phyloP scores from a whole-genome alignment of 2,329 filamentous ascomycete species.

The Fulvia fulva region DNA sequence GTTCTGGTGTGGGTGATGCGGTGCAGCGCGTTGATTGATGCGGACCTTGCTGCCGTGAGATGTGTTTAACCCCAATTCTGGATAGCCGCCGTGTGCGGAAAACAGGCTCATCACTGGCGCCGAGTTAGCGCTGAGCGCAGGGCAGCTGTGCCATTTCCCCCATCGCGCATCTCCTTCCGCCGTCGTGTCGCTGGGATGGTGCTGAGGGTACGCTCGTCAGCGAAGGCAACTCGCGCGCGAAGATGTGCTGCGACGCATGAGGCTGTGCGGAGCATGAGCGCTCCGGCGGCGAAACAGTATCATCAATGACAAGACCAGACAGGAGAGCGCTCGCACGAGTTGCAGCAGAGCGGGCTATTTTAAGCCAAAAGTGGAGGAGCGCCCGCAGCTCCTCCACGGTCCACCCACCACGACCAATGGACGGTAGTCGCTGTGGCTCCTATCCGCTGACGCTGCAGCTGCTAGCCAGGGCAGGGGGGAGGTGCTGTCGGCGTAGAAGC shows the following conservation, averaged over 20 bases:
- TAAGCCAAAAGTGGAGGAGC: neutral
- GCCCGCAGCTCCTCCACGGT: neutral
- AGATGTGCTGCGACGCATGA: neutral
- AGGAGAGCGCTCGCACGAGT: neutral
- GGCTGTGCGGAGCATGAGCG: neutral
- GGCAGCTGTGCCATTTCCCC: neutral
- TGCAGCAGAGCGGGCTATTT: neutral
- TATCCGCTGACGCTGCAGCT: neutral
- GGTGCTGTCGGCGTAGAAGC: neutral
- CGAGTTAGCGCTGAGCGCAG: neutral
- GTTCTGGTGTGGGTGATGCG: neutral
- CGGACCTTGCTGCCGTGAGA: neutral
- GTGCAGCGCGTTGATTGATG: neutral
- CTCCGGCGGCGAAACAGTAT: neutral
- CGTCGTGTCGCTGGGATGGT: neutral
- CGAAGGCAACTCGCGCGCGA: neutral
- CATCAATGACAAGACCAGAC: no score
- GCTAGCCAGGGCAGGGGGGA: neutral
- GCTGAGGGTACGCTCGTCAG: neutral
- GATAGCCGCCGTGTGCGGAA: neutral
- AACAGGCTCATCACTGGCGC: neutral
- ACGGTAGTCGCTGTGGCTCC: neutral
- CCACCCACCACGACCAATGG: neutral
- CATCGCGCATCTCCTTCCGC: neutral
- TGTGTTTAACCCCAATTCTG: neutral